Base-by-base conservation (phyloP, 116 monocot genomes). In the Cymodocea nodosa region DNA sequence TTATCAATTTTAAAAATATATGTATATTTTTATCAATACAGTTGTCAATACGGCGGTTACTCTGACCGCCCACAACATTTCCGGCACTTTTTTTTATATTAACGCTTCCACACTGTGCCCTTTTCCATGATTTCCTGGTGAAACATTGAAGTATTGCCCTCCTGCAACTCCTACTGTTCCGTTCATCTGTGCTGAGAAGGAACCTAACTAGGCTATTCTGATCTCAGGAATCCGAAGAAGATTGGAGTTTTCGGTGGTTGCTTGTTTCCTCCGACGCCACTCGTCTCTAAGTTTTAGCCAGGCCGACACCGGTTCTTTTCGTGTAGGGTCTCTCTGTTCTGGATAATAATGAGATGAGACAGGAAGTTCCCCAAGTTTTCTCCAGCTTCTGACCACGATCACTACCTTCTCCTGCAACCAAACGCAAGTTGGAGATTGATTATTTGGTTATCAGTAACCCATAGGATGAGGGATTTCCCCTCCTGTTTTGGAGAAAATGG, bases 401-500 rank as follows among this genome's bases (percentile, higher is more conserved):
- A 30, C 30, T 16, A 13, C 17, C 20, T 39, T 16, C 12, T 64
- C 39, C 14, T 64, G 30, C 30, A 30, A 30, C 2, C n/a, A n/a
- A n/a, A n/a, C n/a, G 44, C 15, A 11, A 2, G 7, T 40, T 37
- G 48, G 22, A 44, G 39, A 63, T 14, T 10, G 11, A 8, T 63
- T 14, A 13, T 9, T 67, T 2, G 12, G 15, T 9, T 44, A 34
- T 35, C 54, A 5, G 30, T n/a, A 3, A 30, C 2, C 2, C 30
- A 10, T 16, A 67, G 8, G 65, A 90, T 90, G 90, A 90, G 81
- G 72, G 86, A 90, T 62, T 91, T 91, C 71, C 87, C 91, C 40
- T 84, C 90, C 60, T 92, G 91, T 74, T 92, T 87, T 44, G 87
- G 87, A 1, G 87, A 92, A 65, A 87, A 71, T 50, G 92, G 87